Base-by-base conservation (phyloP, 768 basidiomycete species). In the Agaricus subrufescens region DNA sequence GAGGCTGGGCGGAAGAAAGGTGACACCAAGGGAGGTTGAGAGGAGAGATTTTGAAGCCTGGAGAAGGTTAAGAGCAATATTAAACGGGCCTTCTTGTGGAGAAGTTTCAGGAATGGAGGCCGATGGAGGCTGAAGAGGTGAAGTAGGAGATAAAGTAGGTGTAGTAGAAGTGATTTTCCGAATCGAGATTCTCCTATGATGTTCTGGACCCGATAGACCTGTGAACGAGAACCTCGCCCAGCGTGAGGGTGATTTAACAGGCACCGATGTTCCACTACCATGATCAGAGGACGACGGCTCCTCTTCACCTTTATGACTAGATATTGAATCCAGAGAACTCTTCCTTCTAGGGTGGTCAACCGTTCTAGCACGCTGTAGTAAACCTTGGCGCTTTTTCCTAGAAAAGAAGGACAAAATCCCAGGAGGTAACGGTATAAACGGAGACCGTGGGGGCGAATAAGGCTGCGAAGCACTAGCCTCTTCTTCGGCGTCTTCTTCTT, bases 21-120 rank as follows among this genome's bases (percentile, higher is more conserved):
- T 50, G 0, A 87, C 74, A 8, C 78, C 80, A 1, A 78, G 68
- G 1, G 84, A 82, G 0, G 85, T 80, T 1, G 84, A 85, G 1
- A 86, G 66, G 0, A 81, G 62, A 2, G 64, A 65, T 34, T 66
- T 66, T 44, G 66, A 69, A 1, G 68, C 64, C 43, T 78, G 68
- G 10, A 89, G 66, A 12, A 70, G 73, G 26, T 66, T 64, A 0
- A 86, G 62, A 0, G 74, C 67, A 1, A 69, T 56, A 2, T 70
- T 57, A 58, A 80, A 85, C 2, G 75, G 64, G 11, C 66, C 59
- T 26, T 65, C 63, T 1, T 34, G 42, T 67, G 7, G 34, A 11
- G 19, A 19, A 19, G 1, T 19, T 19, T 19, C 19, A 19, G 19
- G 19, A 19, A 19, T 19, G 19, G 19, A 19, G 19, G 19, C 19